Conservation (phyloP, 805 yeast species). For the Kluyveromyces dobzhanskii region DNA sequence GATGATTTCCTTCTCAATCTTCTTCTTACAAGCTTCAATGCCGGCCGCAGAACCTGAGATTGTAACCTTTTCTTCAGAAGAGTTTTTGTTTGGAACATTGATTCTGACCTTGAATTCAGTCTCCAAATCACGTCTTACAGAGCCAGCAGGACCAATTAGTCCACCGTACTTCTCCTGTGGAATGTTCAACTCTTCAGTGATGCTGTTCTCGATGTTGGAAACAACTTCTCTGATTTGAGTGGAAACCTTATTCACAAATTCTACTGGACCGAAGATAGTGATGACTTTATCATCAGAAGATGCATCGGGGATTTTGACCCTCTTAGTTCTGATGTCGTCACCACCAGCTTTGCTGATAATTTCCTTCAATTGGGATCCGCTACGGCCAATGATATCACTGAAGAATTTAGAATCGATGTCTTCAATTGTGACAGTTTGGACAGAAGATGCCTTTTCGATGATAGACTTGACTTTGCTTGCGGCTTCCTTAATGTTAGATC, state of each 20-base stretch:
- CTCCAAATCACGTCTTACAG: slow-evolving; percentile 63
- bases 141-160: slow-evolving; percentile 76
- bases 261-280: slow-evolving; percentile 65
- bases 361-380: slow-evolving; percentile 64
- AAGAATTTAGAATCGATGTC: slow-evolving; percentile 69
- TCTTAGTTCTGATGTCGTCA: slow-evolving; percentile 33
- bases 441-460: slow-evolving; percentile 57
- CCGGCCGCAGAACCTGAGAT: slow-evolving; percentile 61
- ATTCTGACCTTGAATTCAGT: slow-evolving; percentile 56
- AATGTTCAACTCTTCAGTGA: slow-evolving; percentile 44
- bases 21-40: slow-evolving; percentile 53
- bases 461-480: slow-evolving; percentile 51
- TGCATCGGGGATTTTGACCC: slow-evolving; percentile 53
- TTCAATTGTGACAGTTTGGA: slow-evolving; percentile 41
- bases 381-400: slow-evolving; percentile 67
- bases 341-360: slow-evolving; percentile 78
- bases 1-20: slow-evolving; percentile 47
- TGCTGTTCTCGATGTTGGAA: slow-evolving; percentile 51
- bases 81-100: slow-evolving; percentile 54
- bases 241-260: slow-evolving; percentile 60
- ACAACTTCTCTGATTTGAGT: slow-evolving; percentile 56
- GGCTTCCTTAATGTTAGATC: slow-evolving; percentile 67
- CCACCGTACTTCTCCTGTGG: slow-evolving; percentile 68
- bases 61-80: slow-evolving; percentile 41
- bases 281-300: slow-evolving; percentile 50